phyloP scores from a whole-genome alignment of 2,329 filamentous ascomycete genomes.

The Fusarium tjaetaba region DNA sequence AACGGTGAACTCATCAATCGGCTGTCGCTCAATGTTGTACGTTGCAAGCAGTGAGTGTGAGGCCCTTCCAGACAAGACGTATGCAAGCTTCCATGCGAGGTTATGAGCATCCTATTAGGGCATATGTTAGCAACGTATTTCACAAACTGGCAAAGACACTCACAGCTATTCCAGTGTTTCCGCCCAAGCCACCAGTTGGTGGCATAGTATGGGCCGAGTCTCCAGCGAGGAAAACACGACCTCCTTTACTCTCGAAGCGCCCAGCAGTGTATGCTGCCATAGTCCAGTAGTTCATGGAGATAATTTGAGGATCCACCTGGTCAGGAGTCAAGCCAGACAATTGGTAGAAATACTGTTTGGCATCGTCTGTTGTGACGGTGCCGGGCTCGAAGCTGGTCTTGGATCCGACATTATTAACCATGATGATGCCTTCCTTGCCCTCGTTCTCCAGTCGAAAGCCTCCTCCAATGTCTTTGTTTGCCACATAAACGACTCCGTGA shows the following conservation, averaged over 20 bases:
- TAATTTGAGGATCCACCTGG: neutral
- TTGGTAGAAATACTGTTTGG: neutral
- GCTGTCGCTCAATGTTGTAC: neutral
- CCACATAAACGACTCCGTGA: neutral
- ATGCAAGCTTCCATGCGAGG: neutral
- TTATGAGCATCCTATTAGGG: neutral
- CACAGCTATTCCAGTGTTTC: neutral
- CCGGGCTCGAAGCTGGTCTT: neutral
- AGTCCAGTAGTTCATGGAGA: neutral
- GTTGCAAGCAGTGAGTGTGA: neutral
- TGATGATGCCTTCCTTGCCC: neutral
- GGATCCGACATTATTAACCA: neutral
- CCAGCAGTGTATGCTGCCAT: neutral
- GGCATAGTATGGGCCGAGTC: neutral
- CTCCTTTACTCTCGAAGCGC: neutral
- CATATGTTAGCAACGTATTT: neutral
- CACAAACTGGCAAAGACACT: too few relatives aligned
- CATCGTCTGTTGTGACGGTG: neutral
- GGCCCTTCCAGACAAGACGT: neutral
- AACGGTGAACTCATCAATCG: neutral
- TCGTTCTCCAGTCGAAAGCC: neutral
- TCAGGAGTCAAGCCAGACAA: neutral
- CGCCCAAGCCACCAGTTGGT: neutral
- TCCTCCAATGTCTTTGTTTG: neutral
- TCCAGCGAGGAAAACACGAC: neutral